Conservation (phyloP, 805 yeast species). For the Sugiyamaella americana region DNA sequence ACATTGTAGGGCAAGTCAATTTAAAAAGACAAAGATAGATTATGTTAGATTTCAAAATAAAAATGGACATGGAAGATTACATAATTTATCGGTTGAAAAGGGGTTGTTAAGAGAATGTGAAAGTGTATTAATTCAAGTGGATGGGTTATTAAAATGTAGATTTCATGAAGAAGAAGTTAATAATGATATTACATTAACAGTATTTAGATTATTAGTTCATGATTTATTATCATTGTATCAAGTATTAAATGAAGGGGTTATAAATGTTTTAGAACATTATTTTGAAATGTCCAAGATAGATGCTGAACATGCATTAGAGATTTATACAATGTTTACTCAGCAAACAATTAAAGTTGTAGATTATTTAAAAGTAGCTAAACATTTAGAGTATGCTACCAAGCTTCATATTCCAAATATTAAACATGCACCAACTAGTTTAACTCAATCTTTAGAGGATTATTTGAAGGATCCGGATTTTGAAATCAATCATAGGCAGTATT, state of each 20-base stretch:
- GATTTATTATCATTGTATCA: conserved; percentile 84
- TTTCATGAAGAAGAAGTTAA: conserved; percentile 68
- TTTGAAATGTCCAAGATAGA: conserved; percentile 85
- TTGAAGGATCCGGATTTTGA: conserved; percentile 82
- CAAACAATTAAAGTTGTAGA: conserved; percentile 83
- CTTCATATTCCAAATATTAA: conserved; percentile 91
- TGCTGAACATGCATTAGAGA: conserved; percentile 78
- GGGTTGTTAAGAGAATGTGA: conserved; percentile 83
- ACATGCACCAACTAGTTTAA: conserved; percentile 94
- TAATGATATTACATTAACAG: conserved; percentile 77
- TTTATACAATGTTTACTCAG: conserved; percentile 79
- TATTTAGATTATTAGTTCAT: conserved; percentile 83
- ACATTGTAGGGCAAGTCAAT: conserved; percentile 62
- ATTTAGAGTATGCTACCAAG: conserved; percentile 78
- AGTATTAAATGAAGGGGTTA: conserved; percentile 90
- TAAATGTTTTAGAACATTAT: conserved; percentile 86
- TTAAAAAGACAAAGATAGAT: conserved; percentile 48
- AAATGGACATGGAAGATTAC: conserved; percentile 52
- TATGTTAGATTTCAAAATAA: conserved; percentile 57
- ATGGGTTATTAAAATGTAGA: conserved; percentile 63
- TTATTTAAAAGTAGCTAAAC: conserved; percentile 84
- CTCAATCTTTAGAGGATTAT: conserved; percentile 82
- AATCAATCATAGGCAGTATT: conserved; percentile 65
- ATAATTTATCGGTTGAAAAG: conserved; percentile 59
- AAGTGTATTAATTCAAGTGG: conserved; percentile 77